Evolutionary conservation across 1,284 basidiomycete species (phyloP), one percentile per base, ranked within the genome.

Genomic region (Fomes fomentarius): DNA sequence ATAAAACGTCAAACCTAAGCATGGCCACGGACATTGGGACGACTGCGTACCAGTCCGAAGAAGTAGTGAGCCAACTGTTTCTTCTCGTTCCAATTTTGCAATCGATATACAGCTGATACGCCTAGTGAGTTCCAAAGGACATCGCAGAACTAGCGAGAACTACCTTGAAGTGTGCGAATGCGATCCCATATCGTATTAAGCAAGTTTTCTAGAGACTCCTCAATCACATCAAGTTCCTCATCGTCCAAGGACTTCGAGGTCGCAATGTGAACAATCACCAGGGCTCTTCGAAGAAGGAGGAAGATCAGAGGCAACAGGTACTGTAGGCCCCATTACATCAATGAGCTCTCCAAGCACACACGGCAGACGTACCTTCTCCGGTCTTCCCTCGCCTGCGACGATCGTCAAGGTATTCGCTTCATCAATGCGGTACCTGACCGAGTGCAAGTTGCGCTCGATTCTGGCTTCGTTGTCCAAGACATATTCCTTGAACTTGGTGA

Each of bases 101-200:
- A 58, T 45, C 63, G 54, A 62, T 73, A 74, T 4, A 75, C 66
- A 2, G 72, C 77, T 76, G 22, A 9, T 22, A 4, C 7, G n/a
- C 15, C 12, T 10, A 9, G n/a, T 19, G 12, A 43, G 5, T 24
- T 10, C n/a, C 12, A 9, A 28, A 8, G 12, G 3, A 31, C 38
- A n/a, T n/a, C n/a, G n/a, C n/a, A n/a, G n/a, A n/a, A n/a, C n/a
- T n/a, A n/a, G n/a, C n/a, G n/a, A n/a, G n/a, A n/a, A n/a, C 14
- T 10, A 55, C 55, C 42, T 46, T 44, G 35, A 15, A 56, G 38
- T 2, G 40, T 41, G 1, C 22, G n/a, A 3, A 52, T 28, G n/a
- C 55, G 55, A 10, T 52, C 45, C 4, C 3, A 6, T 15, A 48
- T 25, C 5, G 41, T 41, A 21, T 21, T 31, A 8, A 6, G 19